Evolutionary conservation across 139 green algal species (phyloP).

Genomic region (Pleodorina starrii): DNA sequence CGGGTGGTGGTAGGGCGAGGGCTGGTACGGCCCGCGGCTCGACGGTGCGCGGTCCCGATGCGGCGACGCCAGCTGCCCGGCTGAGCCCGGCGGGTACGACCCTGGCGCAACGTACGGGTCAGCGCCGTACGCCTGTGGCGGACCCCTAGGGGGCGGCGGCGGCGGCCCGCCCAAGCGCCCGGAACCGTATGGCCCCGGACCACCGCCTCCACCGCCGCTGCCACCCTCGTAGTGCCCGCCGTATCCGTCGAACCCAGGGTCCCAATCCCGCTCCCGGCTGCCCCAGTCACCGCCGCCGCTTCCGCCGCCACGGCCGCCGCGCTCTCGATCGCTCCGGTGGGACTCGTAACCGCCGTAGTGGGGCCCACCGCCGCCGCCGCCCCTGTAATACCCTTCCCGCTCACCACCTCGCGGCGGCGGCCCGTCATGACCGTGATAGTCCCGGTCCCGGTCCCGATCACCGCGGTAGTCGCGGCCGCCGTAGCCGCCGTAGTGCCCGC

Average conservation of each 20-base stretch:
- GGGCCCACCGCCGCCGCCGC: neutral
- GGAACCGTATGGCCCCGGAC: neutral
- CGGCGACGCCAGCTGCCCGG: neutral
- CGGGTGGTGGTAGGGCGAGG: neutral
- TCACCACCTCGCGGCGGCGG: neutral
- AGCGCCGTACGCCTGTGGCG: neutral
- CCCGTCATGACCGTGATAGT: neutral
- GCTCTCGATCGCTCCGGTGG: neutral
- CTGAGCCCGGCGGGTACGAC: neutral
- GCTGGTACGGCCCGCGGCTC: neutral
- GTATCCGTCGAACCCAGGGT: constrained; percentile 15
- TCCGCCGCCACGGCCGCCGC: neutral
- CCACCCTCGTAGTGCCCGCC: constrained; percentile 8
- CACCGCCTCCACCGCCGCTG: neutral
- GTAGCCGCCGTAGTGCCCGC: neutral
- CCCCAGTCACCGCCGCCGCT: neutral
- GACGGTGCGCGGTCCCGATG: neutral
- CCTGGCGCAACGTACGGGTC: neutral
- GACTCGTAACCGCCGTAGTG: neutral
- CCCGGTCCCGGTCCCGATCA: constrained; percentile 5
- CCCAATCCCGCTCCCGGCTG: constrained; percentile 19
- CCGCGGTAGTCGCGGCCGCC: neutral
- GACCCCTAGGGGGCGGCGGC: neutral
- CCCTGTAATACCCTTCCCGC: constrained; percentile 16
- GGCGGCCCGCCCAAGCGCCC: neutral